phyloP scores from a whole-genome alignment of 2,329 filamentous ascomycete species.

The Neodidymelliopsis sp. region DNA sequence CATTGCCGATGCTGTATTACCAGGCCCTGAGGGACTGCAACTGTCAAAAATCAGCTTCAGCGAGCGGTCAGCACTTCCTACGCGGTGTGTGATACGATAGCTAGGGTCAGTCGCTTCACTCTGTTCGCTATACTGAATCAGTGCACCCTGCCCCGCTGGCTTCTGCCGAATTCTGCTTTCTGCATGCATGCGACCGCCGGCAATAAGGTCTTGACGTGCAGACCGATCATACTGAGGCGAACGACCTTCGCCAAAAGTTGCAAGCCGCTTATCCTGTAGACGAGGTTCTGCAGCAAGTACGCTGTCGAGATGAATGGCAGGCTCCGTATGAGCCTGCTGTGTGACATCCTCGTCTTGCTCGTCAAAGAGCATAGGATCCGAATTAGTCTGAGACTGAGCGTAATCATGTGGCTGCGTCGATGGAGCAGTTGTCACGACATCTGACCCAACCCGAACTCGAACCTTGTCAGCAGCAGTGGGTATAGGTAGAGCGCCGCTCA shows the following conservation, averaged over 20 bases:
- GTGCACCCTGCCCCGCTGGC: background rate
- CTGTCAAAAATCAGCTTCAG: slow-evolving; percentile 30
- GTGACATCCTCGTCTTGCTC: slow-evolving; percentile 26
- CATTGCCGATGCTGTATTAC: slow-evolving; percentile 11
- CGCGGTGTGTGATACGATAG: slow-evolving; percentile 26
- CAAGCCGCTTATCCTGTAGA: background rate
- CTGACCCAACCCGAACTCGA: slow-evolving; percentile 46
- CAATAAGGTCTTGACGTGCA: slow-evolving; percentile 1
- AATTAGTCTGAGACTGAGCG: slow-evolving; percentile 28
- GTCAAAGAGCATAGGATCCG: slow-evolving; percentile 49
- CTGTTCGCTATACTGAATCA: slow-evolving; percentile 1
- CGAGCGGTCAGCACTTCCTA: slow-evolving; percentile 24
- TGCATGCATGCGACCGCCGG: background rate
- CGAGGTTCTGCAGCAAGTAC: background rate
- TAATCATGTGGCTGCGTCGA: slow-evolving; percentile 20
- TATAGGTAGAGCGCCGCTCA: slow-evolving; percentile 22
- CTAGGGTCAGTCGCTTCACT: slow-evolving; percentile 13
- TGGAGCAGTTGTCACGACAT: slow-evolving; percentile 41
- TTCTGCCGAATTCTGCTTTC: background rate
- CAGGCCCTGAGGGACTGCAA: slow-evolving; percentile 12
- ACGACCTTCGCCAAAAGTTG: slow-evolving; percentile 1
- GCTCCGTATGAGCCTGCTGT: too few relatives aligned
- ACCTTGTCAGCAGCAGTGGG: slow-evolving; percentile 32
- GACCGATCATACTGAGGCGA: slow-evolving; percentile 8
- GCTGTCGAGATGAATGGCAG: background rate